Evolutionary conservation across 306 rosid genomes (phyloP), one percentile per base, ranked within the genome.

Genomic region (Cicer bijugum): DNA sequence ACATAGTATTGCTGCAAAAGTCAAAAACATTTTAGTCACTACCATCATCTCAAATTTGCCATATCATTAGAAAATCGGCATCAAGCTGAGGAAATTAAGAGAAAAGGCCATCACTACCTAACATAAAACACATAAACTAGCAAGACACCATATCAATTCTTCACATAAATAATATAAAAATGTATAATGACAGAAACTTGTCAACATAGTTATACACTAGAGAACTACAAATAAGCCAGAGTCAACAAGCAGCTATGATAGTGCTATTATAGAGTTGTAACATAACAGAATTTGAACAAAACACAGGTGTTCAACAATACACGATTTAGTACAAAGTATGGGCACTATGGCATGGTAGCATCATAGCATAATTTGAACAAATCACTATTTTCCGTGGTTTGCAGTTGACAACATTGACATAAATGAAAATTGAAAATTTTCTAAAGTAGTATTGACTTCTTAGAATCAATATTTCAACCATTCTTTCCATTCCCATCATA

Each of bases 1-100:
- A 94, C 89, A 23, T 51, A 28, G 69, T 91, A 94, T 82, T 89
- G 77, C 99, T 94, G 85, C 71, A 78, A 28, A 28, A 61, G 15
- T 62, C 70, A 83, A 84, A 65, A 58, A 56, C 75, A 66, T 48
- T 17, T 10, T 28, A 42, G 20, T 51, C 61, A 35, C 58, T 16
- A 59, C 8, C 60, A 12, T 55, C 53, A 77, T 39, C 69, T 19
- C 48, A 74, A 20, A 16, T 66, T 23, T 9, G 3, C 47, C 14
- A 53, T 19, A 5, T 42, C 60, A 61, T 61, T 16, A 46, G 28
- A 62, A 69, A 67, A 68, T 16, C 7, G n/a, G 8, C 37, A 8
- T 61, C 12, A 51, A 44, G 45, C 35, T 11, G 20, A 68, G 50
- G 57, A 78, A 68, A 63, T 69, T 67, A 38, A 19, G 55, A 61